Percentiles rank a stretch among this genome's conserved stretches.
Evolutionary conservation across 441 rosid species (phyloP).

Genomic region (Aquilaria agallochum): DNA sequence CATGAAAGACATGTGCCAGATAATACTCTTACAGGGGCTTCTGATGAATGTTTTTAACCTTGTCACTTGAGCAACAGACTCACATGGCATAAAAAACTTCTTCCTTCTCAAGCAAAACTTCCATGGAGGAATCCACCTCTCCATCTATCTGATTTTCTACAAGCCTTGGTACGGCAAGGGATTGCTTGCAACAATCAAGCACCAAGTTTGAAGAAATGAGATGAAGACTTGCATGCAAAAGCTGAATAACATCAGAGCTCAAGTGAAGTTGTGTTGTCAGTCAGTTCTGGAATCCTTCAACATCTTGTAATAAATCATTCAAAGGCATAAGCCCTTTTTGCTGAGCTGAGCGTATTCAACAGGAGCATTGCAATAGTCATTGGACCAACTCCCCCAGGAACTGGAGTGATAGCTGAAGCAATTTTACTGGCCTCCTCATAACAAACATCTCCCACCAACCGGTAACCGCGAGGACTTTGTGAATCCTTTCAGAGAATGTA

Average conservation of each 20-base stretch:
- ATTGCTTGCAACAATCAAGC: too few relatives aligned
- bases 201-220: constrained; percentile 19
- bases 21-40: too few relatives aligned
- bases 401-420: constrained; percentile 83
- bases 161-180: too few relatives aligned
- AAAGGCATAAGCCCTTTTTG: constrained; percentile 54
- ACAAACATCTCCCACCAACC: constrained; percentile 78
- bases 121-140: too few relatives aligned
- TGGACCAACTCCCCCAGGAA: constrained; percentile 94
- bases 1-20: too few relatives aligned
- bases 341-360: constrained; percentile 63
- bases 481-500: constrained; percentile 43
- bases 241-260: constrained; percentile 3
- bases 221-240: constrained; percentile 23
- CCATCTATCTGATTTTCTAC: too few relatives aligned
- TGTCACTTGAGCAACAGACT: too few relatives aligned
- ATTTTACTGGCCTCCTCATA: constrained; percentile 72
- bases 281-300: too few relatives aligned
- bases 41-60: too few relatives aligned
- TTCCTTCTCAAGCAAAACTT: too few relatives aligned
- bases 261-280: too few relatives aligned
- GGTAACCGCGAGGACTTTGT: constrained; percentile 54
- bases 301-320: constrained; percentile 24
- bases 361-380: constrained; percentile 96
- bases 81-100: too few relatives aligned